phyloP scores from a whole-genome alignment of 305 asterid species.

The Fraxinus velutina region DNA sequence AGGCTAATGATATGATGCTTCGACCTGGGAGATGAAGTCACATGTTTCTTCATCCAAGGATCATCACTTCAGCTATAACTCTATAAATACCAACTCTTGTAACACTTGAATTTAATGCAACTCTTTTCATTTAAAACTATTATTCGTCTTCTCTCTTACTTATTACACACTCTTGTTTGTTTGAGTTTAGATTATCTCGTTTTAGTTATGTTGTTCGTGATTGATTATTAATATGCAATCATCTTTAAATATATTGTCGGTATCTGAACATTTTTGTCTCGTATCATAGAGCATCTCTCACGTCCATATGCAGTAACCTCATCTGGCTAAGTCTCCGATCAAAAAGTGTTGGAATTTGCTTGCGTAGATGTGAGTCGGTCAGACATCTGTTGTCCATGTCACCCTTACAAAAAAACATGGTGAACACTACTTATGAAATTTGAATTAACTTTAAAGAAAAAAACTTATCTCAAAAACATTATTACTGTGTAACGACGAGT shows the following conservation, averaged over 20 bases:
- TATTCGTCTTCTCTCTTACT: not conserved
- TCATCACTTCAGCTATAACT: not conserved
- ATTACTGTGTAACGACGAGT: not conserved
- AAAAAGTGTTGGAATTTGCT: not conserved
- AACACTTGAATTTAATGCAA: not conserved
- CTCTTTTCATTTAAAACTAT: not conserved
- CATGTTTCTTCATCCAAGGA: not conserved
- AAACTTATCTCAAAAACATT: not conserved
- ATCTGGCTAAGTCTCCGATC: not conserved
- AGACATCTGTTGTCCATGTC: not conserved
- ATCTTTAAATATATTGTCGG: not conserved
- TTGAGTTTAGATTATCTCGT: not conserved
- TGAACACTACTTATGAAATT: not conserved
- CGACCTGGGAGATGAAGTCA: not conserved
- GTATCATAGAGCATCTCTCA: not conserved
- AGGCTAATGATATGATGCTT: not conserved
- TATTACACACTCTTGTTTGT: not conserved
- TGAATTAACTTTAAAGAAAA: not conserved
- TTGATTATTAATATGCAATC: not conserved
- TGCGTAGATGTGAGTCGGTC: not conserved
- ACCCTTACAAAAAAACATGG: not conserved
- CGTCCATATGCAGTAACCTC: not conserved
- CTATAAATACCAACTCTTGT: not conserved
- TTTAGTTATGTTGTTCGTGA: not conserved
- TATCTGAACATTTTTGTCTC: not conserved